Evolutionary conservation across 2,329 filamentous ascomycete genomes (phyloP).

Genomic region (Colletotrichum cordylinicola): DNA sequence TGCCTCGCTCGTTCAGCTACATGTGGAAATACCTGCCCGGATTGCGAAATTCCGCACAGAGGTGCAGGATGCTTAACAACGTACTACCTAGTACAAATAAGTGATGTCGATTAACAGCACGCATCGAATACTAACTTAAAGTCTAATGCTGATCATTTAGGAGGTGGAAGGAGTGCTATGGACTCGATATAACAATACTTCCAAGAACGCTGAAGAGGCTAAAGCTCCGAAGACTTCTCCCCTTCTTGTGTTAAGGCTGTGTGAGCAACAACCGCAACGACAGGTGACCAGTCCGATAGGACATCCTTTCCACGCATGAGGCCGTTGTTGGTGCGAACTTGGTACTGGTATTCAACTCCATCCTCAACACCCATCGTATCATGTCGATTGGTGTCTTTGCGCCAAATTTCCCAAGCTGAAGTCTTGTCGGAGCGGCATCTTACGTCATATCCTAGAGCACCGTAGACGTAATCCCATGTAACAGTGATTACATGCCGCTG

Average conservation of each 20-base stretch:
- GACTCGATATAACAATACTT: not conserved
- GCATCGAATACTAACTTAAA: not conserved
- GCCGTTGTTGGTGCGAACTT: constrained; percentile 15
- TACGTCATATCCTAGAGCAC: constrained; percentile 26
- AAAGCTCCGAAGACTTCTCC: not conserved
- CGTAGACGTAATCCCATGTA: constrained; percentile 28
- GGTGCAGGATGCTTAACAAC: not conserved
- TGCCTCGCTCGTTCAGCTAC: not conserved
- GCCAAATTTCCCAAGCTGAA: not conserved
- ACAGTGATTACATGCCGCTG: constrained; percentile 21
- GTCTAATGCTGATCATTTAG: not conserved
- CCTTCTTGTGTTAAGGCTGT: not conserved
- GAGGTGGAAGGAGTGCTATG: not conserved
- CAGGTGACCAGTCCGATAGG: constrained; percentile 13
- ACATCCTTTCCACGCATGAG: not conserved
- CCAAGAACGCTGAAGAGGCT: accelerated
- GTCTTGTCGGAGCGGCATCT: not conserved
- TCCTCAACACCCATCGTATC: constrained; percentile 2
- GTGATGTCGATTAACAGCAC: not conserved
- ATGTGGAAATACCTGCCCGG: accelerated
- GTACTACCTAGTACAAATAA: no score
- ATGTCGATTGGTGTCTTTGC: not conserved
- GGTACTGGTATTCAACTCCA: constrained; percentile 9
- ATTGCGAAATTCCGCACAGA: not conserved
- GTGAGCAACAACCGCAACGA: not conserved